Evolutionary conservation across 108 stramenopile species (phyloP), one percentile per base, ranked within the genome.

Genomic region (Nannochloropsis oceanica): DNA sequence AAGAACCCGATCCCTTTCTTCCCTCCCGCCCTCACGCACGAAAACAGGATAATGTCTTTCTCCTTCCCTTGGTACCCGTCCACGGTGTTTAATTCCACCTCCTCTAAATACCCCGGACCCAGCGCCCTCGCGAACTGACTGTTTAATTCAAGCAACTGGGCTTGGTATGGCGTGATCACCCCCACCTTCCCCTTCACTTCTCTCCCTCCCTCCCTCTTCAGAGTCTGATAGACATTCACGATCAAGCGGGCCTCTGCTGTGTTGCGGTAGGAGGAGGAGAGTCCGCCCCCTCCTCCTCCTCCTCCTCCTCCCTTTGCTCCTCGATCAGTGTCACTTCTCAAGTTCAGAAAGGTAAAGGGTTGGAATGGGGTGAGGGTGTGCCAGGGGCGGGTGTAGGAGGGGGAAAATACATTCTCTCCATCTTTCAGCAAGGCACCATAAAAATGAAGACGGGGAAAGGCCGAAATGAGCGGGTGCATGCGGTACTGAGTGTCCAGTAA

Each of bases 401-500:
- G 44, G 13, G 43, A 34, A 11, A 11, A 81, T 26, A 91, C 91
- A 43, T 90, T 90, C 11, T 26, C 86, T 5, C 91, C 91, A 44
- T 91, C 91, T 79, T 81, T 82, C 13, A 91, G 86, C 79, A 46
- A 24, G 59, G 34, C 27, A 12, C 89, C 84, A 84, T 90, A 90
- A 73, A 89, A 89, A 20, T 80, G 46, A 12, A 44, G 79, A 13
- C 86, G 94, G 0, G 96, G 93, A 86, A 96, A 97, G 25, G 95
- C 94, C n/a, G 95, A 91, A 80, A 98, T 96, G n/a, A 92, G 92
- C 22, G 96, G 96, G 88, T 96, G 96, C 97, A 98, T 98, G 34
- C 97, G 93, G 91, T 97, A 96, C 91, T 99, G 99, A 26, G 94
- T 94, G 87, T 99, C 93, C 46, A 99, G 91, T 92, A 99, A 89